Base-by-base conservation (phyloP, 2,329 filamentous ascomycete genomes). In the Xylaria sp. region DNA sequence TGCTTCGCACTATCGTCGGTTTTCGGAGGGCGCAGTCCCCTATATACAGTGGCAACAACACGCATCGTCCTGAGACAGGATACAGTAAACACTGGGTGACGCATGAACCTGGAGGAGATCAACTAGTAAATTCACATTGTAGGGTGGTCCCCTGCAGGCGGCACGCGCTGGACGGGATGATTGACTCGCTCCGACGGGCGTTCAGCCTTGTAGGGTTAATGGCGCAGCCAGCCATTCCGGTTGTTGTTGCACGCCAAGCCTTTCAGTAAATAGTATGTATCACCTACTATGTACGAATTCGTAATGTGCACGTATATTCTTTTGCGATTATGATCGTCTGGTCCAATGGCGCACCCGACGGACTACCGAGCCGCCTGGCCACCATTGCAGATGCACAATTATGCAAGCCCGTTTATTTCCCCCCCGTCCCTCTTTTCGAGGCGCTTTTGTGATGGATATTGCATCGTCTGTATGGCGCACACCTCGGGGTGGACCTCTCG, bases 201-300 rank as follows among this genome's bases (percentile, higher is more conserved):
- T 59, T 72, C 70, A 72, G 70, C 70, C 70, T 68, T 67, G 66
- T 68, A 72, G 40, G 59, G 63, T 64, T 54, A 33, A 33, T 44
- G 15, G 17, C 44, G 67, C 69, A 62, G 56, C 56, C 61, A 57
- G 53, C 57, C 42, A 57, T 60, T 57, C 59, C 36, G 56, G 51
- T 57, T 54, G 42, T 56, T 36, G 44, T 65, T 60, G 54, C 61
- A 63, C 49, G 65, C 70, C 70, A 71, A 70, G 70, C 31, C 33
- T 28, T 28, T 56, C 42, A 23, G 20, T 28, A 4, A 28, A 28
- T 40, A 51, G 53, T 33, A 63, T 28, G 44, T 40, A 63, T 36
- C 4, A 40, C 42, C 15, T 64, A 20, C 6, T 44, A 20, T 20
- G 23, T 23, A n/a, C n/a, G n/a, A n/a, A n/a, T 28, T 28, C 4